Percentiles rank a stretch among this genome's conserved stretches.
These are phyloP conservation scores for Peronospora destructor DNA, from an alignment of 352 stramenopile species.

Conservation along the genomic window DNA sequence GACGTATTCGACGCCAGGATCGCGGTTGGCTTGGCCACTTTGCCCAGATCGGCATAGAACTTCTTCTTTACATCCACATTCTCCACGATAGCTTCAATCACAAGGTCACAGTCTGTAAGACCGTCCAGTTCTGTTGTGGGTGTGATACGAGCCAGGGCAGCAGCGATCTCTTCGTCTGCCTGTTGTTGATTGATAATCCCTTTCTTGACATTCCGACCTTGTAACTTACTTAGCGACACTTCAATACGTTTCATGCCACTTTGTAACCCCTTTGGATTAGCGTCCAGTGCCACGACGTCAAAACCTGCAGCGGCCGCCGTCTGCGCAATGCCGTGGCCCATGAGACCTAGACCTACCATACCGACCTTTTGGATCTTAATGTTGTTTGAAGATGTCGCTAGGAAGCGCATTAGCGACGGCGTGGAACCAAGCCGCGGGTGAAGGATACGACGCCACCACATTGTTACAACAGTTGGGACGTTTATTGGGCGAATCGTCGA, in stretches of 20 bases:
- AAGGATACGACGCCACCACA: slow-evolving; percentile 15
- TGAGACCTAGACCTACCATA: slow-evolving; percentile 94
- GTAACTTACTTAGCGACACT: slow-evolving; percentile 85
- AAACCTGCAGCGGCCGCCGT: slow-evolving; percentile 82
- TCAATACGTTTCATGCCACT: slow-evolving; percentile 90
- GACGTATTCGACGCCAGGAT: slow-evolving; percentile 97
- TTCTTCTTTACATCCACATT: slow-evolving; percentile 91
- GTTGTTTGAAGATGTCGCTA: slow-evolving; percentile 29
- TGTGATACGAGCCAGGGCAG: slow-evolving; percentile 74
- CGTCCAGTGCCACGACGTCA: slow-evolving; percentile 79
- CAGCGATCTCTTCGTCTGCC: slow-evolving; percentile 55
- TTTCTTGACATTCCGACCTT: slow-evolving; percentile 82
- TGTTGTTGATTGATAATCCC: slow-evolving; percentile 73
- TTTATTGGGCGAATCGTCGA: slow-evolving; percentile 6
- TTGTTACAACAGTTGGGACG: neutral
- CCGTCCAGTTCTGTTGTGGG: slow-evolving; percentile 86
- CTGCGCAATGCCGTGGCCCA: slow-evolving; percentile 97
- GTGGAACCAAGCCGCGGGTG: slow-evolving; percentile 11
- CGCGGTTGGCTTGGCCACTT: slow-evolving; percentile 84
- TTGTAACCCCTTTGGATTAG: slow-evolving; percentile 64
- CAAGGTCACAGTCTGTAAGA: slow-evolving; percentile 89
- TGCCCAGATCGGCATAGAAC: slow-evolving; percentile 90
- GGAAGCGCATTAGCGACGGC: slow-evolving; percentile 18
- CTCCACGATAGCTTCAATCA: slow-evolving; percentile 98
- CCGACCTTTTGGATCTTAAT: slow-evolving; percentile 82